Percentiles rank a stretch among this genome's conserved stretches.
phyloP scores from a whole-genome alignment of 2,329 filamentous ascomycete genomes.

The Anthostomella pinea region DNA sequence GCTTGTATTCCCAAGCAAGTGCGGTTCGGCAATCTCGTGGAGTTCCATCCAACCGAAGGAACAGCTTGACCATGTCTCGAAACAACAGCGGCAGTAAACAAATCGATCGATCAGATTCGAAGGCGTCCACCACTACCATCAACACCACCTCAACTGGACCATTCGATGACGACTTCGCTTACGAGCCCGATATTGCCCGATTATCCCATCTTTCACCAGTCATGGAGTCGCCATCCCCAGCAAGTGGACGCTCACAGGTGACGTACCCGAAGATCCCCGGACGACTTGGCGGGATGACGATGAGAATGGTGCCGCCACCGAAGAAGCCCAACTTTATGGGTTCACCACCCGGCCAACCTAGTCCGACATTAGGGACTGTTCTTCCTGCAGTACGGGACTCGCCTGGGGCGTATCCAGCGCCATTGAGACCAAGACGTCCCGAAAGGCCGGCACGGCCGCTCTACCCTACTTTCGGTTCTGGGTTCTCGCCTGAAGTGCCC shows the following conservation, averaged over 20 bases:
- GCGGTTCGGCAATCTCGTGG: slow-evolving; percentile 15
- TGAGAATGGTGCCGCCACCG: slow-evolving; percentile 33
- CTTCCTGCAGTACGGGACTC: slow-evolving; percentile 21
- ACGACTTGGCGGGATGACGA: slow-evolving; percentile 26
- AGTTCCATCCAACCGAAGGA: slow-evolving; percentile 16
- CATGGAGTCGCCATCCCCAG: slow-evolving; percentile 42
- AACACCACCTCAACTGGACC: slow-evolving; percentile 26
- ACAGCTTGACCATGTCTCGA: slow-evolving; percentile 13
- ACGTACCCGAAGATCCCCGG: slow-evolving; percentile 30
- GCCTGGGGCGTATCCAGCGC: slow-evolving; percentile 25
- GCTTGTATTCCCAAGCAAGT: slow-evolving; percentile 37
- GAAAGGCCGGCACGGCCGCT: slow-evolving; percentile 9
- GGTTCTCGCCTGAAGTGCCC: slow-evolving; percentile 25
- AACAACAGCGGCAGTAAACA: slow-evolving; percentile 16
- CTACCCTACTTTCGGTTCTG: slow-evolving; percentile 22
- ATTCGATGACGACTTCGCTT: slow-evolving; percentile 32
- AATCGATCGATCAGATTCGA: slow-evolving; percentile 26
- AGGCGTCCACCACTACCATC: slow-evolving; percentile 39
- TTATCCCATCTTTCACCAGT: slow-evolving; percentile 46
- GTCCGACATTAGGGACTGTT: slow-evolving; percentile 40
- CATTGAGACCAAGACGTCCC: slow-evolving; percentile 23
- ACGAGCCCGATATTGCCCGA: slow-evolving; percentile 28
- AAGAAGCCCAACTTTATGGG: slow-evolving; percentile 30
- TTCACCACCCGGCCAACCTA: slow-evolving; percentile 39
- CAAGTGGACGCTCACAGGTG: slow-evolving; percentile 32